Evolutionary conservation across 306 rosid species (phyloP), one percentile per base, ranked within the genome.

Genomic region (Pyrus bretschneideri): DNA sequence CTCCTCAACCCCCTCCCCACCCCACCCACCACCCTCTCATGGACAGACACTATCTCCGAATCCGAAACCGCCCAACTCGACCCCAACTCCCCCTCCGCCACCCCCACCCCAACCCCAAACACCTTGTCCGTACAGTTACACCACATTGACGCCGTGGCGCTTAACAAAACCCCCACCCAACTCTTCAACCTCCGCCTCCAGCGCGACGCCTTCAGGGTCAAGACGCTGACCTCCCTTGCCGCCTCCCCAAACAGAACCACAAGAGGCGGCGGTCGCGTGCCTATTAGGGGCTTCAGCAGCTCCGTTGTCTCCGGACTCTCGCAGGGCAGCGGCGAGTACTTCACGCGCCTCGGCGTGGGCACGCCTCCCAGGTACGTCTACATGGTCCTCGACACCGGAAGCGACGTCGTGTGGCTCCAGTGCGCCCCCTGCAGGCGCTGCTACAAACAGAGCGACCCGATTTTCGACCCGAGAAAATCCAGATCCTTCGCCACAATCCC

Each of bases 271-370:
- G 14, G 38, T 51, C 73, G 40, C 45, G 72, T 59, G 1, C 38
- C 52, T 65, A 45, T 71, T 10, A 17, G 59, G 9, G 79, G 91
- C 1, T 69, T 94, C 83, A 90, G 92, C 72, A 88, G 96, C 95
- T 94, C 98, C 15, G 76, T 94, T 45, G 60, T 88, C 30, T 94
- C 98, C 2, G 98, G 98, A 2, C 91, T 92, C 5, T 76, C 93
- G 0, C 95, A 90, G 72, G 98, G 98, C 0, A 92, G 97, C 61
- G 98, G 98, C 46, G 98, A 94, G 81, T 94, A 94, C 84, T 94
- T 94, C 95, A 94, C 98, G 13, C 93, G 98, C 69, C 67, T 94
- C 4, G 98, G 98, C 2, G 93, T 94, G 0, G 98, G 97, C 0
- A 90, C 96, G 0, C 98, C 98, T 0, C 89, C 98, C 0, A 90